Conservation (phyloP, 805 yeast genomes). For the Diddensiella santjacobensis region DNA sequence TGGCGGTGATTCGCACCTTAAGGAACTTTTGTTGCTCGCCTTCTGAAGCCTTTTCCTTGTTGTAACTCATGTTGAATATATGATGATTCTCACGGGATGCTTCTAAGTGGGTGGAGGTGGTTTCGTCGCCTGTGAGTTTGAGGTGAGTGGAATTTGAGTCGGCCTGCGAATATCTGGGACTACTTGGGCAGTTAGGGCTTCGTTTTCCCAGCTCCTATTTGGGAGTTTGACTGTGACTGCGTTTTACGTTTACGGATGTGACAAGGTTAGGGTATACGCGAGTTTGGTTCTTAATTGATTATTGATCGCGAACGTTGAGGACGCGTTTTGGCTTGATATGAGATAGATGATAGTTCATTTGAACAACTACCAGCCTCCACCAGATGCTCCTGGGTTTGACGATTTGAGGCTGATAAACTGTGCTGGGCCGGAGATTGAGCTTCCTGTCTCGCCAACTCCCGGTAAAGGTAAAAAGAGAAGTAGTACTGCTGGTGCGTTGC, state of each 20-base stretch:
- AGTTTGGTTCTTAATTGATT: no score
- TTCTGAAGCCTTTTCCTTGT: slow-evolving; percentile 76
- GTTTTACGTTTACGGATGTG: no score
- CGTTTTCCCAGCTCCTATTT: no score
- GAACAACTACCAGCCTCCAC: no score
- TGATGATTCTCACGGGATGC: background rate
- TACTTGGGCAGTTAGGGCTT: background rate
- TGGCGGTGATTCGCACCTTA: slow-evolving; percentile 98
- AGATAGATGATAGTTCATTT: no score
- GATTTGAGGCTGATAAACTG: slow-evolving; percentile 6
- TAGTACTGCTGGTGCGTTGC: background rate
- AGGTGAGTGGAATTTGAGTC: background rate
- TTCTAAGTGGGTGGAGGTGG: background rate
- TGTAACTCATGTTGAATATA: slow-evolving; percentile 34
- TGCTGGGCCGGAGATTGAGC: slow-evolving; percentile 15
- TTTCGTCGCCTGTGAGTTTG: background rate
- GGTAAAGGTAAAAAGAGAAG: background rate
- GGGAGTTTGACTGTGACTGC: no score
- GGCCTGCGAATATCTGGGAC: background rate
- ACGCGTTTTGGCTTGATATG: no score
- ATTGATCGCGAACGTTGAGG: no score
- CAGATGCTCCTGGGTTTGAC: slow-evolving; percentile 6
- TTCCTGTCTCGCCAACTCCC: slow-evolving; percentile 17
- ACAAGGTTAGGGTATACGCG: no score
- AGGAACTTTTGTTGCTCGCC: slow-evolving; percentile 78